A percentile compares a stretch with the other conserved stretches of the same genome.
Evolutionary conservation across 495 filamentous ascomycete genomes (phyloP).

Genomic region (Coniosporium apollinis): DNA sequence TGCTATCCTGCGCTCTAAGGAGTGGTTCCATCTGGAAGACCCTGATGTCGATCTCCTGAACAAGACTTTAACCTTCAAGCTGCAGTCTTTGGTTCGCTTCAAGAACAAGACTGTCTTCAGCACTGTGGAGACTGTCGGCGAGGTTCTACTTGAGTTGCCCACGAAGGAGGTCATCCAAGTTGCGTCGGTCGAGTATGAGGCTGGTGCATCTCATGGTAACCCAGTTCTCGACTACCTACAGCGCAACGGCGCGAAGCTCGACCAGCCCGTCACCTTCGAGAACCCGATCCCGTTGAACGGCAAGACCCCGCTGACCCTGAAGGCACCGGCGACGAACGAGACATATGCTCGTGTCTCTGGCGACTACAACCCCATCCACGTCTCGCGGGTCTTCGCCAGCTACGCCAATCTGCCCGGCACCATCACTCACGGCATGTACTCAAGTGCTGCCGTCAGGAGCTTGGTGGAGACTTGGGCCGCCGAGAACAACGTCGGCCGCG

Average conservation of each 20-base stretch:
- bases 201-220: slow-evolving; percentile 80
- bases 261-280: slow-evolving; percentile 94
- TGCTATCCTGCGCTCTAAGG: slow-evolving; percentile 83
- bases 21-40: slow-evolving; percentile 83
- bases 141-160: slow-evolving; percentile 88
- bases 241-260: slow-evolving; percentile 79
- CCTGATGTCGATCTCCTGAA: slow-evolving; percentile 67
- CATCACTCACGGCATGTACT: slow-evolving; percentile 99
- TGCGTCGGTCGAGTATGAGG: slow-evolving; percentile 84
- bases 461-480: slow-evolving; percentile 99
- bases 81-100: slow-evolving; percentile 78
- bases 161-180: slow-evolving; percentile 96
- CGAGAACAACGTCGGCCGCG: slow-evolving; percentile 94
- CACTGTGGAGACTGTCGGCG: slow-evolving; percentile 78
- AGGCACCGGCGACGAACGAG: slow-evolving; percentile 93
- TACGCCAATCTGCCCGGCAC: slow-evolving; percentile 92
- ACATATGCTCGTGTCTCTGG: slow-evolving; percentile 94
- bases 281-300: slow-evolving; percentile 91
- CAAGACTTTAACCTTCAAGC: slow-evolving; percentile 90
- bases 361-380: slow-evolving; percentile 97
- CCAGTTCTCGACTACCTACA: slow-evolving; percentile 93
- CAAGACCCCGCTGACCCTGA: slow-evolving; percentile 69
- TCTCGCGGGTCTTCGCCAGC: slow-evolving; percentile 84
- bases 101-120: slow-evolving; percentile 91
- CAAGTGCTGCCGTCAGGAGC: slow-evolving; percentile 90